Conservation (phyloP, 2,329 filamentous ascomycete species). For the Pseudocercospora fijiensis region DNA sequence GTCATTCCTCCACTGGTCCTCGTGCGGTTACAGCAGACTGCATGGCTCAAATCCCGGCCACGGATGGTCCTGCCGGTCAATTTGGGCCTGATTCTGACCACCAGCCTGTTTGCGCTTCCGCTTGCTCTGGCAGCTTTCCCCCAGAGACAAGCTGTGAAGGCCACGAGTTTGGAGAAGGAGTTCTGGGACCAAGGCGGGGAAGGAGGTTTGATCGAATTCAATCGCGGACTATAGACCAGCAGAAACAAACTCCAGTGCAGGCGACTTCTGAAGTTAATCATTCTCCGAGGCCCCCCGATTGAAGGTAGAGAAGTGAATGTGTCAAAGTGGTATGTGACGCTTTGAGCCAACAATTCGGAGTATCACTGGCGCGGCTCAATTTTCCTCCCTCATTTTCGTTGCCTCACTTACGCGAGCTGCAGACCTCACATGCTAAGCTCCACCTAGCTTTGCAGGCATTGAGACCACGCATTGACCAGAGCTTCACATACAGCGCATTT, state of each 20-base stretch:
- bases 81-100: constrained; percentile 78
- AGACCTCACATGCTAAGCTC: neutral
- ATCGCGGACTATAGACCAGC: constrained; percentile 60
- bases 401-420: too few relatives aligned
- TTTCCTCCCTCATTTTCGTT: too few relatives aligned
- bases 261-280: too few relatives aligned
- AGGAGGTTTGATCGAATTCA: constrained; percentile 87
- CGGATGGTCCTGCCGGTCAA: constrained; percentile 79
- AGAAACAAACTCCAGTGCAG: too few relatives aligned
- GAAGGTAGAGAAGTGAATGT: too few relatives aligned
- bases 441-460: neutral
- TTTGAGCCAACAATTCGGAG: too few relatives aligned
- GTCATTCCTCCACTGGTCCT: constrained; percentile 85
- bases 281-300: too few relatives aligned
- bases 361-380: too few relatives aligned
- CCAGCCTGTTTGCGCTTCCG: constrained; percentile 84
- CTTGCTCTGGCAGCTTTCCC: constrained; percentile 90
- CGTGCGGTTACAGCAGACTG: constrained; percentile 76
- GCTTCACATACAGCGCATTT: too few relatives aligned
- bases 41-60: constrained; percentile 77
- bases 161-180: constrained; percentile 74
- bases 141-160: constrained; percentile 79
- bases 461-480: neutral
- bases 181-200: constrained; percentile 80
- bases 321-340: too few relatives aligned